phyloP scores from a whole-genome alignment of 345 rosid genomes.

The Geranium rotundifolium region DNA sequence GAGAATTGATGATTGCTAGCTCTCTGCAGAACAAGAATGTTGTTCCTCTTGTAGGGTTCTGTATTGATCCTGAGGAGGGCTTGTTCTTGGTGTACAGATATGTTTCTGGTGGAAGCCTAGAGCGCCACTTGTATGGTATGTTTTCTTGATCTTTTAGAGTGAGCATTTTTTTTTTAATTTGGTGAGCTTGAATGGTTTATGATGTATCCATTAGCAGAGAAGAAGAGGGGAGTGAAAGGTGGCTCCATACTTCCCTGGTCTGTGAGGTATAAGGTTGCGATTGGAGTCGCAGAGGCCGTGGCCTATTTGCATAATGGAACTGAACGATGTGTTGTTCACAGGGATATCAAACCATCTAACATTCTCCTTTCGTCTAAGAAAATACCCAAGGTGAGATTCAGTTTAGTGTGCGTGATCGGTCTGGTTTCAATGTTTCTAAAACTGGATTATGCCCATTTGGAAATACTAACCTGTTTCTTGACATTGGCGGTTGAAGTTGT shows the following conservation, averaged over 20 bases:
- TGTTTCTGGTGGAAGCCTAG: constrained; percentile 89
- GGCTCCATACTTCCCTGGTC: constrained; percentile 49
- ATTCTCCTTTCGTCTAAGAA: constrained; percentile 87
- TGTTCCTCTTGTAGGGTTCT: constrained; percentile 79
- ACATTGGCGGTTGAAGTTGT: constrained; percentile 35
- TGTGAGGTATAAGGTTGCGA: constrained; percentile 65
- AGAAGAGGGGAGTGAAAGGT: constrained; percentile 39
- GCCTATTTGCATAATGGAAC: constrained; percentile 75
- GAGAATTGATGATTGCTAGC: constrained; percentile 96
- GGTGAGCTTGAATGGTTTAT: constrained; percentile 12
- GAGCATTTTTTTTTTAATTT: not conserved
- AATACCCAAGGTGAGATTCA: constrained; percentile 47
- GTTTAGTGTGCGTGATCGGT: no score
- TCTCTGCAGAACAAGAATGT: constrained; percentile 61
- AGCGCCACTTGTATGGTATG: constrained; percentile 72
- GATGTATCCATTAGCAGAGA: constrained; percentile 31
- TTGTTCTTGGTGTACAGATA: constrained; percentile 83
- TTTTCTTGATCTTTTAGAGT: constrained; percentile 3
- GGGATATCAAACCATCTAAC: constrained; percentile 92
- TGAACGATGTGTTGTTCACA: constrained; percentile 80
- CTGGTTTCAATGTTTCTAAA: no score
- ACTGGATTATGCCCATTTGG: not conserved
- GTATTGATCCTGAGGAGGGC: constrained; percentile 83
- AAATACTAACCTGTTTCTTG: not conserved
- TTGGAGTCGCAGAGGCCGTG: constrained; percentile 74